These are phyloP conservation scores for Paraurostyla sp. DNA, from an alignment of 73 alveolate species.

Conservation along the genomic window DNA sequence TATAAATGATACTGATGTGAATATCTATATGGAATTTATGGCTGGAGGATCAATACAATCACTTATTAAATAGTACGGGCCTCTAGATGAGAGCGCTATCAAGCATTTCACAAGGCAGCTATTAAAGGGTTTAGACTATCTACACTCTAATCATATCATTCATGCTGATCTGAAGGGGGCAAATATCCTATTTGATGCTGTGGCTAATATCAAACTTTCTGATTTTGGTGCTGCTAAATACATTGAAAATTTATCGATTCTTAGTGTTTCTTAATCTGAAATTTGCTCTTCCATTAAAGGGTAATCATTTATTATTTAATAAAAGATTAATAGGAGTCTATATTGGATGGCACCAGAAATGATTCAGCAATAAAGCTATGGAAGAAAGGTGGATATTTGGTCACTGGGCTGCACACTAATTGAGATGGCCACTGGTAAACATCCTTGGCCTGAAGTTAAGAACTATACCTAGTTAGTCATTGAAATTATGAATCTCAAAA, in stretches of 20 bases:
- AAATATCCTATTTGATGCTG: constrained; percentile 79
- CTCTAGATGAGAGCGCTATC: constrained; percentile 73
- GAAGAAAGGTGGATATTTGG: constrained; percentile 95
- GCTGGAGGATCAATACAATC: constrained; percentile 83
- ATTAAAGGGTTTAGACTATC: constrained; percentile 77
- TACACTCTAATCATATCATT: constrained; percentile 79
- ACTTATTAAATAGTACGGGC: constrained; percentile 65
- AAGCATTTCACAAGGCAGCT: constrained; percentile 76
- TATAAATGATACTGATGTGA: constrained; percentile 59
- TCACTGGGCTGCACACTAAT: constrained; percentile 94
- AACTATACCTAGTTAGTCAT: constrained; percentile 65
- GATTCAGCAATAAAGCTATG: constrained; percentile 42
- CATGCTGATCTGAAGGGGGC: constrained; percentile 90
- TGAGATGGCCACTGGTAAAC: constrained; percentile 94
- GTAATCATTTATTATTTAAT: background rate
- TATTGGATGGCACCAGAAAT: constrained; percentile 84
- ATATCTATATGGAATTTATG: constrained; percentile 84
- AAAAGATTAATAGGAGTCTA: constrained; percentile 33
- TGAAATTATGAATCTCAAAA: constrained; percentile 58
- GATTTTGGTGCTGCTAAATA: constrained; percentile 87
- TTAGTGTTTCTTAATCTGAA: constrained; percentile 27
- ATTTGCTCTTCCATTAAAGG: constrained; percentile 20
- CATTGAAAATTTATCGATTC: constrained; percentile 58
- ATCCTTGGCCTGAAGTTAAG: constrained; percentile 84
- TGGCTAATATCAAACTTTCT: constrained; percentile 80